Evolutionary conservation across 306 rosid genomes (phyloP).

Genomic region (peach (Prunus persica)): DNA sequence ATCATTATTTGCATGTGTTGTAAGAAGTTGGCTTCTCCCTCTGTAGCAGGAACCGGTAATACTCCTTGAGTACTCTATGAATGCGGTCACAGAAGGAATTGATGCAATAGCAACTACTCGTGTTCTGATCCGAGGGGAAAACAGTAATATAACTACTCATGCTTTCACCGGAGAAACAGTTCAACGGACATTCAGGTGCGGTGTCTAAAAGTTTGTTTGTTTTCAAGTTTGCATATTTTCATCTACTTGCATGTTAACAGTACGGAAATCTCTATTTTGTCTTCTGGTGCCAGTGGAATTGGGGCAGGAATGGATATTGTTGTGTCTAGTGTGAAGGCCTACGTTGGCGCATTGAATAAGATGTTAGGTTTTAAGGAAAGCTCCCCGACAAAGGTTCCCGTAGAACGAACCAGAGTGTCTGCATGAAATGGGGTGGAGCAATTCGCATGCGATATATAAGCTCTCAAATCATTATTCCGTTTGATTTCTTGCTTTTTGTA

Average conservation of each 20-base stretch:
- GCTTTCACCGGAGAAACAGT: constrained; percentile 62
- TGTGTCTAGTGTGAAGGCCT: constrained; percentile 96
- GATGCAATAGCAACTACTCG: constrained; percentile 97
- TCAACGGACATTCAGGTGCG: constrained; percentile 74
- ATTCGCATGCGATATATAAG: background rate
- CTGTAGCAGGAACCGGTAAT: constrained; percentile 67
- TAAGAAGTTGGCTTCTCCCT: constrained; percentile 7
- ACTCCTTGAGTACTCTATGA: constrained; percentile 90
- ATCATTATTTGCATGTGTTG: background rate
- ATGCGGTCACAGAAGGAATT: constrained; percentile 89
- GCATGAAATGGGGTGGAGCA: constrained; percentile 25
- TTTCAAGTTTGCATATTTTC: constrained; percentile 13
- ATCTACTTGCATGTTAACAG: constrained; percentile 6
- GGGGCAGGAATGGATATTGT: constrained; percentile 96
- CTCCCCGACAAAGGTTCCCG: constrained; percentile 8
- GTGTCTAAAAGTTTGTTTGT: constrained; percentile 2
- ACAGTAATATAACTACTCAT: constrained; percentile 32
- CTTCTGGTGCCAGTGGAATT: constrained; percentile 50
- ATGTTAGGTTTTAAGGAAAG: constrained; percentile 69
- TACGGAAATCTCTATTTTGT: background rate
- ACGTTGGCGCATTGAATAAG: constrained; percentile 77
- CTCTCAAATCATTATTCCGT: background rate
- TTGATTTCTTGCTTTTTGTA: background rate
- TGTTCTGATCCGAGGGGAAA: constrained; percentile 64
- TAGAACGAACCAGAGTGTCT: constrained; percentile 31